phyloP scores from a whole-genome alignment of 345 rosid genomes.

The Ceriops decandra region DNA sequence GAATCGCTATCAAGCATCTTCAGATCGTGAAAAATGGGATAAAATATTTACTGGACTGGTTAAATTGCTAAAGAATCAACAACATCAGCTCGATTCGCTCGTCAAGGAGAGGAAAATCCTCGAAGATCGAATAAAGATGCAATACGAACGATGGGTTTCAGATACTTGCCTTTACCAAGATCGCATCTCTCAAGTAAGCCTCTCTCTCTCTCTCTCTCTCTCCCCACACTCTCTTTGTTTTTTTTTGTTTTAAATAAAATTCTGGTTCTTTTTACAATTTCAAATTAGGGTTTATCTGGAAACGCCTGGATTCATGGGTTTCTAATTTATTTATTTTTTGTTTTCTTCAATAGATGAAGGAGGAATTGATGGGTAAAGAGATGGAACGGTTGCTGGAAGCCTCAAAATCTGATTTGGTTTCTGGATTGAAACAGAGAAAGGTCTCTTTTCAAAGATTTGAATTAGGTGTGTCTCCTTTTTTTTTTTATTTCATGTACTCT shows the following conservation, averaged over 20 bases:
- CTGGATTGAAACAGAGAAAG: slow-evolving; percentile 57
- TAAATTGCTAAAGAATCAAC: slow-evolving; percentile 49
- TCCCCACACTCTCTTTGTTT: no score
- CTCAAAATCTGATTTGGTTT: slow-evolving; percentile 48
- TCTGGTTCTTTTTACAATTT: slow-evolving; percentile 8
- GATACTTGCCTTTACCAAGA: slow-evolving; percentile 47
- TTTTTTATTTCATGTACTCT: background rate
- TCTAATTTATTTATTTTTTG: background rate
- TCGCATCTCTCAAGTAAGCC: slow-evolving; percentile 46
- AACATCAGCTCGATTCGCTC: slow-evolving; percentile 59
- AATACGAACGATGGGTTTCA: slow-evolving; percentile 41
- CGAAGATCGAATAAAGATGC: slow-evolving; percentile 46
- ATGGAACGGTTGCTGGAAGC: slow-evolving; percentile 42
- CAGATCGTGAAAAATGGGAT: slow-evolving; percentile 58
- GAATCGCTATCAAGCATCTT: slow-evolving; percentile 21
- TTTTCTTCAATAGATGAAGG: slow-evolving; percentile 38
- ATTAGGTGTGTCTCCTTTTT: slow-evolving; percentile 38
- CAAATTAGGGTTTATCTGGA: slow-evolving; percentile 32
- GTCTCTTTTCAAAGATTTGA: slow-evolving; percentile 44
- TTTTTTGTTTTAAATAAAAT: background rate
- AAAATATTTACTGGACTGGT: slow-evolving; percentile 46
- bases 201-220: no score
- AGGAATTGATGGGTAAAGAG: slow-evolving; percentile 38
- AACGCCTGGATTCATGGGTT: slow-evolving; percentile 7
- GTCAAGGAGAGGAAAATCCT: slow-evolving; percentile 53